Evolutionary conservation across 441 rosid genomes (phyloP).

Genomic region (Gossypium lobatum): DNA sequence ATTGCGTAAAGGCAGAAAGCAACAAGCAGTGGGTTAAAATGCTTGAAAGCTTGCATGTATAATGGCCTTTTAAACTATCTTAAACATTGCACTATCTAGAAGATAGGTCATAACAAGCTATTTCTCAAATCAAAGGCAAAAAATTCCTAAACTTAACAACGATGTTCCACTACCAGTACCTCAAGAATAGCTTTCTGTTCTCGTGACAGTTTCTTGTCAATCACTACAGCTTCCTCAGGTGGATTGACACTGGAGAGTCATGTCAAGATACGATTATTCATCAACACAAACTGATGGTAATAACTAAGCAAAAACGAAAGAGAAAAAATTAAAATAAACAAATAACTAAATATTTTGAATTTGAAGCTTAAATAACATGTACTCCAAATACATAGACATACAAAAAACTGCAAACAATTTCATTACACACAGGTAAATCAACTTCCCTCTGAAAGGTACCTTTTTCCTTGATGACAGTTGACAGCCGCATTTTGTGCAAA

Average conservation of each 20-base stretch:
- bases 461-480: not conserved
- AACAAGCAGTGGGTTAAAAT: not conserved
- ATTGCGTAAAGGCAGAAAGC: not conserved
- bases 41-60: not conserved
- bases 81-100: conserved; percentile 1
- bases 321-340: not conserved
- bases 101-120: not conserved
- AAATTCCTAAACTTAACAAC: conserved; percentile 8
- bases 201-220: conserved; percentile 52
- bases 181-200: conserved; percentile 65
- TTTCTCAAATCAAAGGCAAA: not conserved
- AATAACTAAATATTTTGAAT: not conserved
- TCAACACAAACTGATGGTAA: conserved; percentile 4
- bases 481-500: not conserved
- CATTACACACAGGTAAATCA: not conserved
- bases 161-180: conserved; percentile 34
- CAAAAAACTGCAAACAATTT: not conserved
- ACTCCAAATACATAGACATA: not conserved
- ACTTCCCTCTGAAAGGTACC: not conserved
- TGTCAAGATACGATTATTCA: conserved; percentile 8
- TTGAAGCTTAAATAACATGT: not conserved
- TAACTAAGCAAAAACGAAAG: not conserved
- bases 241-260: conserved; percentile 42
- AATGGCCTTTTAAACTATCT: not conserved
- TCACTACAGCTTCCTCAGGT: conserved; percentile 40